phyloP scores from a whole-genome alignment of 768 basidiomycete species.

The Rhodotorula paludigena region DNA sequence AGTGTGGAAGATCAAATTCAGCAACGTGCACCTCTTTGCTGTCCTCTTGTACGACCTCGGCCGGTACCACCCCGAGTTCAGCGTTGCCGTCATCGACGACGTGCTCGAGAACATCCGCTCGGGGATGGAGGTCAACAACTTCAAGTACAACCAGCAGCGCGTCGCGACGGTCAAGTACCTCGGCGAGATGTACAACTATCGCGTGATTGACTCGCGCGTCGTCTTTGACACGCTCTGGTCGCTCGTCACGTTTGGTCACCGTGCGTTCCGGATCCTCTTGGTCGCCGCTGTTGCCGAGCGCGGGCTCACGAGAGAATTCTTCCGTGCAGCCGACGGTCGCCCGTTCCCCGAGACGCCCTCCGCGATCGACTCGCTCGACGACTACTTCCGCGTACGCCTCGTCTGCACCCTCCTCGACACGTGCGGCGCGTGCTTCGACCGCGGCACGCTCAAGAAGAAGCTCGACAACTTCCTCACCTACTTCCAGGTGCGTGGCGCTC shows the following conservation, averaged over 20 bases:
- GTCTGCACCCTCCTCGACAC: slow-evolving; percentile 90
- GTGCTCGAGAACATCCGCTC: slow-evolving; percentile 85
- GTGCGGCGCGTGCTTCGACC: slow-evolving; percentile 96
- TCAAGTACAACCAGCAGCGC: slow-evolving; percentile 88
- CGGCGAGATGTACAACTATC: slow-evolving; percentile 95
- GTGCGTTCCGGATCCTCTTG: slow-evolving; percentile 54
- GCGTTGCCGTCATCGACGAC: slow-evolving; percentile 83
- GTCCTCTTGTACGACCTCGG: slow-evolving; percentile 94
- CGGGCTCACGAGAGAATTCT: background rate
- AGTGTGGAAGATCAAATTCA: slow-evolving; percentile 94
- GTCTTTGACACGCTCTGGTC: slow-evolving; percentile 94
- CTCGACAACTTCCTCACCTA: slow-evolving; percentile 86
- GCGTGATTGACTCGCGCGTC: slow-evolving; percentile 78
- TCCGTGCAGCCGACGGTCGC: slow-evolving; percentile 69
- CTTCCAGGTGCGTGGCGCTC: slow-evolving; percentile 68
- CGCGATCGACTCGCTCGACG: slow-evolving; percentile 83
- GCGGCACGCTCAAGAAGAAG: slow-evolving; percentile 84
- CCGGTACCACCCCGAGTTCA: slow-evolving; percentile 83
- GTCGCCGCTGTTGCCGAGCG: background rate
- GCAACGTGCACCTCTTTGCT: slow-evolving; percentile 79
- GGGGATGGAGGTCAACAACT: slow-evolving; percentile 88
- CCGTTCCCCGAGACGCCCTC: slow-evolving; percentile 72
- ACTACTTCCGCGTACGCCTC: slow-evolving; percentile 89
- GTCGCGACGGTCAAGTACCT: slow-evolving; percentile 89
- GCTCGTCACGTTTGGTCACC: slow-evolving; percentile 88